Evolutionary conservation across 495 filamentous ascomycete species (phyloP).

Genomic region (Staphylotrichum longicolle): DNA sequence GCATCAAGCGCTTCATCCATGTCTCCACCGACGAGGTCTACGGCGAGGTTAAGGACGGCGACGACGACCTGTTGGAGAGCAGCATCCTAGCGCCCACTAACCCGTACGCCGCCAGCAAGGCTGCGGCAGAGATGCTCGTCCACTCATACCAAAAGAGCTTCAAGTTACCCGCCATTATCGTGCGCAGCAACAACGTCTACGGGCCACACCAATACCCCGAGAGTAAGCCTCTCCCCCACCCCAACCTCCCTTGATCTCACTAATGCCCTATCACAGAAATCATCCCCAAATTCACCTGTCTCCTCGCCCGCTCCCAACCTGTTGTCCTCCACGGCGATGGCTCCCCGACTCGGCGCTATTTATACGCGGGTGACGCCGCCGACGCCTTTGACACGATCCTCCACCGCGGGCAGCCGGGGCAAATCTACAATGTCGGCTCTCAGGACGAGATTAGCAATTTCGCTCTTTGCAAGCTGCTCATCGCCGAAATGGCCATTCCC

Average conservation of each 20-base stretch:
- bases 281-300: conserved; percentile 69
- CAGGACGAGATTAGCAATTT: conserved; percentile 64
- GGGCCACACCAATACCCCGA: conserved; percentile 78
- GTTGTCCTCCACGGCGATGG: conserved; percentile 70
- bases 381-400: conserved; percentile 76
- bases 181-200: conserved; percentile 76
- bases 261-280: conserved; percentile 51
- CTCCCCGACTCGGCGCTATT: conserved; percentile 62
- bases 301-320: conserved; percentile 56
- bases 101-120: conserved; percentile 75
- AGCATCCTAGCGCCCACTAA: conserved; percentile 68
- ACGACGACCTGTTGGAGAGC: conserved; percentile 59
- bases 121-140: conserved; percentile 78
- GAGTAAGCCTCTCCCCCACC: too few species aligned
- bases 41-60: conserved; percentile 64
- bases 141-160: conserved; percentile 71
- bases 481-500: conserved; percentile 50
- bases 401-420: conserved; percentile 62
- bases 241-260: too few species aligned
- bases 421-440: conserved; percentile 73
- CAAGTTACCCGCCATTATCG: conserved; percentile 66
- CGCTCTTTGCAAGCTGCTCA: conserved; percentile 56
- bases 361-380: conserved; percentile 70
- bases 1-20: conserved; percentile 66
- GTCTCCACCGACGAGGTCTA: conserved; percentile 78